A percentile compares a stretch with the other conserved stretches of the same genome.
Evolutionary conservation across 345 rosid genomes (phyloP).

Genomic region (Salix brachista): DNA sequence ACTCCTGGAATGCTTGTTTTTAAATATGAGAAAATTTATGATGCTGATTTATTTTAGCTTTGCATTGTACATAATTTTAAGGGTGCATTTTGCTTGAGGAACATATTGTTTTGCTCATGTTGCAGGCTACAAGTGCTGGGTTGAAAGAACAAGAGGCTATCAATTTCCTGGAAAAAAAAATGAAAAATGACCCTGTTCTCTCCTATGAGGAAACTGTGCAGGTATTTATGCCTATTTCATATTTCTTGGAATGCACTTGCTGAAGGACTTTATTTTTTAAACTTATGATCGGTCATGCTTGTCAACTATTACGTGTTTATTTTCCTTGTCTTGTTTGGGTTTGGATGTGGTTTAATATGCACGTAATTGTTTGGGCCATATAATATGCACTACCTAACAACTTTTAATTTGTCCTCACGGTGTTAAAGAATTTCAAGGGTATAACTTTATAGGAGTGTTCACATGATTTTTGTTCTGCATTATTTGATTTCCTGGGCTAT

Average conservation of each 20-base stretch:
- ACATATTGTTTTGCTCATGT: not conserved
- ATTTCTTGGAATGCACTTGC: not conserved
- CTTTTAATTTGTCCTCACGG: not conserved
- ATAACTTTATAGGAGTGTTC: not conserved
- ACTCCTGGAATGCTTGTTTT: not conserved
- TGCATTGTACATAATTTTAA: not conserved
- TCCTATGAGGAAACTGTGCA: conserved; percentile 93
- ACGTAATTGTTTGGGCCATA: not conserved
- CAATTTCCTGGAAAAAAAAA: conserved; percentile 96
- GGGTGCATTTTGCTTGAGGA: not conserved
- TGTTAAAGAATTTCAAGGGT: not conserved
- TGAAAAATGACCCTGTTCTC: conserved; percentile 88
- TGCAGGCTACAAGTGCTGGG: conserved; percentile 98
- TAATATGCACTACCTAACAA: not conserved
- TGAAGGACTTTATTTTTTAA: not conserved
- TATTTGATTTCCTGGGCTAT: not conserved
- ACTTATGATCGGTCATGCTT: not conserved
- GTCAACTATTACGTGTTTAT: not conserved
- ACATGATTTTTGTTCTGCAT: not conserved
- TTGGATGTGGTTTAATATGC: not conserved
- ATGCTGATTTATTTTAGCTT: not conserved
- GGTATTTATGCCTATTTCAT: conserved; percentile 37
- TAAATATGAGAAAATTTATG: too few relatives aligned
- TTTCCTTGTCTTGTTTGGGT: not conserved
- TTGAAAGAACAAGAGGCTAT: conserved; percentile 97